A percentile compares a stretch with the other conserved stretches of the same genome.
phyloP scores from a whole-genome alignment of 129 eudicot species.

The Mikania micrantha region DNA sequence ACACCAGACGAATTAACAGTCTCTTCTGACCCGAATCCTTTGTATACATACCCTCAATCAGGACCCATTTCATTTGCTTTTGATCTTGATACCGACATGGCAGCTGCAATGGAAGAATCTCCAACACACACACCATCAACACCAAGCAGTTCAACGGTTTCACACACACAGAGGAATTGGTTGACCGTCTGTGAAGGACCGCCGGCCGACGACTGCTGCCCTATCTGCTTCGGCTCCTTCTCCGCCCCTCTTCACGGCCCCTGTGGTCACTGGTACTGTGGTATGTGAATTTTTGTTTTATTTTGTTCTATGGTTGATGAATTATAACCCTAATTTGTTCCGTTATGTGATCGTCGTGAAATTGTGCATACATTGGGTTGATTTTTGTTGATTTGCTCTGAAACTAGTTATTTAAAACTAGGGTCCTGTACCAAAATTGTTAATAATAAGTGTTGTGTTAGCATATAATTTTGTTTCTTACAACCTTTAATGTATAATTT shows the following conservation, averaged over 20 bases:
- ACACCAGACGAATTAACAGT: not conserved
- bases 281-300: constrained; percentile 13
- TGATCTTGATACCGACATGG: not conserved
- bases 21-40: constrained; percentile 7
- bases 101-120: constrained; percentile 13
- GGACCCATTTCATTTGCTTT: not conserved
- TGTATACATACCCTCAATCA: not conserved
- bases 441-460: no score
- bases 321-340: no score
- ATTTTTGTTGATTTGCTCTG: no score
- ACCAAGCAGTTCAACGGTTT: not conserved
- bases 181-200: constrained; percentile 26
- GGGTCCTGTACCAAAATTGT: no score
- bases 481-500: no score
- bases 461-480: no score
- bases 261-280: constrained; percentile 79
- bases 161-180: not conserved
- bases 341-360: no score
- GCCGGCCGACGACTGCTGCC: constrained; percentile 56
- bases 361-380: no score
- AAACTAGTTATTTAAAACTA: no score
- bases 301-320: no score
- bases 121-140: not conserved
- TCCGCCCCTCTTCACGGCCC: constrained; percentile 49
- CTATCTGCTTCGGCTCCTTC: constrained; percentile 54